Percentiles rank a stretch among this genome's conserved stretches.
phyloP scores from a whole-genome alignment of 108 stramenopile genomes.

The Pseudonitzschia multiseries region DNA sequence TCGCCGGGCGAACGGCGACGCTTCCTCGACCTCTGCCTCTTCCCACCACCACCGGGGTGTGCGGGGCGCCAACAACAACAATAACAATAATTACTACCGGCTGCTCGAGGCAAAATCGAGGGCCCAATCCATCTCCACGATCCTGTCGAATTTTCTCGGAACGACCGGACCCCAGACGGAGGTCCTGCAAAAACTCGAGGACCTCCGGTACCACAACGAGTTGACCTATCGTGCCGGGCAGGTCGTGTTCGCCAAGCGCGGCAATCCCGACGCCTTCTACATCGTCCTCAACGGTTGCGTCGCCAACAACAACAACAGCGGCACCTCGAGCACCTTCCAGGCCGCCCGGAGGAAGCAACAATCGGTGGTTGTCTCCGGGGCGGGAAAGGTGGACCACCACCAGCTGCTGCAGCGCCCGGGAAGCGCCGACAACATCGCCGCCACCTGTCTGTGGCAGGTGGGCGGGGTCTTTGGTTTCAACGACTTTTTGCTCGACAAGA shows the following conservation, averaged over 20 bases:
- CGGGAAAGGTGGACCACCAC: conserved; percentile 21
- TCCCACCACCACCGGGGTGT: neutral
- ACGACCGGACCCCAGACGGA: conserved; percentile 43
- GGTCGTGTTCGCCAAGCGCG: conserved; percentile 48
- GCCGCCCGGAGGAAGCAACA: conserved; percentile 4
- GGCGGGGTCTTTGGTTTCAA: conserved; percentile 82
- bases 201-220: conserved; percentile 61
- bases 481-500: conserved; percentile 73
- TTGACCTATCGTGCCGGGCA: conserved; percentile 47
- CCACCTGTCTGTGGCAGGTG: conserved; percentile 38
- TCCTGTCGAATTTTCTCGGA: conserved; percentile 36
- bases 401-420: neutral
- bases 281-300: conserved; percentile 75
- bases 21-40: no score
- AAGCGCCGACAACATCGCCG: conserved; percentile 4
- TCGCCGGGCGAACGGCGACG: conserved; percentile 28
- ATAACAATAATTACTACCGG: no score
- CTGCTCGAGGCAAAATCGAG: conserved; percentile 24
- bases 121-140: conserved; percentile 21
- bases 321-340: conserved; percentile 31
- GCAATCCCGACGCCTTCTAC: conserved; percentile 69
- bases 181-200: conserved; percentile 48
- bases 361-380: conserved; percentile 31
- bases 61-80: no score
- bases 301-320: no score